Percentiles rank a stretch among this genome's conserved stretches.
These are phyloP conservation scores for Cutaneotrichosporon sp. DNA, from an alignment of 1,284 basidiomycete species.

Conservation along the genomic window DNA sequence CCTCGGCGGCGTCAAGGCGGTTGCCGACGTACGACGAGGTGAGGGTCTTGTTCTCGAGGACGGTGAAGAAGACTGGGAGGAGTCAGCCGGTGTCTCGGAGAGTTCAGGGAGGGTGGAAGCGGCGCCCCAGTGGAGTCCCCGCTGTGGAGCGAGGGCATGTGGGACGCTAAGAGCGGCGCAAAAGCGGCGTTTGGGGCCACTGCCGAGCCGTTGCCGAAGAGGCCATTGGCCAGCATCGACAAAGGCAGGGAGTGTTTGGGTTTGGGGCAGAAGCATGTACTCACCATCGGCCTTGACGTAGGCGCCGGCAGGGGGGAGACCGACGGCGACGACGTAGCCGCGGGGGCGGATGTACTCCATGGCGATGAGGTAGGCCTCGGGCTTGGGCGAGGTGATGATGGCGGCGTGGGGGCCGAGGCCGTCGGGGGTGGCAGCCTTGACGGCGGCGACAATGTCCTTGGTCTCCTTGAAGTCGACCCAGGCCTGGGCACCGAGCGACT, in stretches of 20 bases:
- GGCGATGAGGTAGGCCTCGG: slow-evolving; percentile 63
- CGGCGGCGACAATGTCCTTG: slow-evolving; percentile 30
- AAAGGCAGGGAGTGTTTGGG: too few species aligned
- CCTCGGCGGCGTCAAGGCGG: slow-evolving; percentile 66
- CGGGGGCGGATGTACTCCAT: slow-evolving; percentile 62
- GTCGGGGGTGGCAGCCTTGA: slow-evolving; percentile 57
- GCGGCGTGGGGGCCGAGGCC: slow-evolving; percentile 71
- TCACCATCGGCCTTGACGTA: slow-evolving; percentile 31
- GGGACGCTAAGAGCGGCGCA: too few species aligned
- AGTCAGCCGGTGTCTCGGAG: too few species aligned
- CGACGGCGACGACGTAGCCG: slow-evolving; percentile 67
- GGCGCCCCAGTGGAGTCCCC: too few species aligned
- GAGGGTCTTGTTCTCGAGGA: slow-evolving; percentile 63
- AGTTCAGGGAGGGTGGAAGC: too few species aligned
- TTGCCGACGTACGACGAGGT: slow-evolving; percentile 70
- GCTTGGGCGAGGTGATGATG: slow-evolving; percentile 56
- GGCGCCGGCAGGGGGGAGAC: slow-evolving; percentile 59
- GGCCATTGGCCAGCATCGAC: too few species aligned
- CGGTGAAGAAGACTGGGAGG: slow-evolving; percentile 62
- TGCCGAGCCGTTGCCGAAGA: too few species aligned
- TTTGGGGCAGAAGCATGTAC: too few species aligned
- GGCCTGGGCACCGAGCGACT: slow-evolving; percentile 65
- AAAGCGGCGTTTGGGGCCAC: too few species aligned
- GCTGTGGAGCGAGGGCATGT: too few species aligned
- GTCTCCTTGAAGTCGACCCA: slow-evolving; percentile 70